Base-by-base conservation (phyloP, 257 asterid species). In the Buddleja alternifolia region DNA sequence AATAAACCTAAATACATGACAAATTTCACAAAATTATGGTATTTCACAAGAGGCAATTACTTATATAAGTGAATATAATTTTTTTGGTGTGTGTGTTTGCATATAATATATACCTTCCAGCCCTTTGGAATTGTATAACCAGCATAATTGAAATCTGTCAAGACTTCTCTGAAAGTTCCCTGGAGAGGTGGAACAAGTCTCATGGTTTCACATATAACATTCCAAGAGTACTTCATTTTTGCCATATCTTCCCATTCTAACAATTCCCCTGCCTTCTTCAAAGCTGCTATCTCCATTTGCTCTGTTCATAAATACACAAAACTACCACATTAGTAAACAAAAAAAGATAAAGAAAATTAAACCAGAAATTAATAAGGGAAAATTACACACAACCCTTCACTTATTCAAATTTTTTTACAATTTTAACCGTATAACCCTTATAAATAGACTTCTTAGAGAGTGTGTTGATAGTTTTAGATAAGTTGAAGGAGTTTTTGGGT, bases 71-170 rank as follows among this genome's bases (percentile, higher is more conserved):
- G n/a, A n/a, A n/a, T n/a, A n/a, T n/a, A n/a, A n/a, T n/a, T n/a
- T n/a, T n/a, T n/a, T n/a, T n/a, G n/a, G n/a, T n/a, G n/a, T n/a
- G n/a, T n/a, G n/a, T n/a, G n/a, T n/a, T n/a, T n/a, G n/a, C n/a
- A 29, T 1, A 29, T 29, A 29, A 29, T 29, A n/a, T n/a, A 9
- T 81, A 85, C 96, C 94, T 89, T 89, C 96, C 96, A 89, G 0
- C 96, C 96, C 60, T 83, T 85, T 8, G 96, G 95, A 53, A 90
- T 40, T 0, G 93, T 87, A 81, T 90, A 90, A 39, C 95, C 95
- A 14, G 88, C 97, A 20, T 85, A 87, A 32, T 75, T 79, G 45
- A 87, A 87, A 2, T 90, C 90, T 2, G 81, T 71, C 21, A 87
- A 24, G 6, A 65, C 95, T 15, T 87, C 80, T 58, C 96, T 75